These are phyloP conservation scores for Aurantiochytrium sp. DNA, from an alignment of 108 stramenopile species.

Conservation along the genomic window DNA sequence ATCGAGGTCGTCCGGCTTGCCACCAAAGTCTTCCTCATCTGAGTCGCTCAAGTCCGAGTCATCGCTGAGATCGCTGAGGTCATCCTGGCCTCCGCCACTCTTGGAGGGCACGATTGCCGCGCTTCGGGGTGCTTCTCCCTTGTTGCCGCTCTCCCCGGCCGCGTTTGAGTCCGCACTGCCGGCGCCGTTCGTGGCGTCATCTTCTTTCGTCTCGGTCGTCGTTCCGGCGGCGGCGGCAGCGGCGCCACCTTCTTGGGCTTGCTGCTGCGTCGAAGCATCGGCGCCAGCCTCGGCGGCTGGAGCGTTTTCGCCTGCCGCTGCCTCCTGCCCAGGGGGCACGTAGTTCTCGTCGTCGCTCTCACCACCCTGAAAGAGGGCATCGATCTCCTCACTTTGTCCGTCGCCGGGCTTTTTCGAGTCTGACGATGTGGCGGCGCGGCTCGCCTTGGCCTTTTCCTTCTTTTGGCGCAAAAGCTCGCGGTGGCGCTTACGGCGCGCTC, in stretches of 20 bases:
- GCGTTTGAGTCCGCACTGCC: too few relatives aligned
- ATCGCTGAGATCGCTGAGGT: not conserved
- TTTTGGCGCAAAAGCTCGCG: not conserved
- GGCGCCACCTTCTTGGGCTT: not conserved
- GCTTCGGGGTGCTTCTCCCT: too few relatives aligned
- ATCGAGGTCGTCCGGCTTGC: not conserved
- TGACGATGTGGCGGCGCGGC: not conserved
- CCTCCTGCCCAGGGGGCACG: not conserved
- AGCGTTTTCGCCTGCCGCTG: not conserved
- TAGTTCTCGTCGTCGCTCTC: not conserved
- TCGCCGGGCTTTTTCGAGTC: not conserved
- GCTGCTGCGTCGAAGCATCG: not conserved
- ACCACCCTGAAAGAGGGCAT: not conserved
- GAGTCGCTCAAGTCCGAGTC: not conserved
- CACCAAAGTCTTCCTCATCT: not conserved
- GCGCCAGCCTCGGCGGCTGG: not conserved
- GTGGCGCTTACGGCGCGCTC: not conserved
- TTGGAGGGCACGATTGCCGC: too few relatives aligned
- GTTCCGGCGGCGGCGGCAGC: not conserved
- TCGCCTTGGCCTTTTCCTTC: not conserved
- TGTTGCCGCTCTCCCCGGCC: too few relatives aligned
- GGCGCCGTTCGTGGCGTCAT: not conserved
- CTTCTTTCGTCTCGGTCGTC: not conserved
- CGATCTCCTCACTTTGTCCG: not conserved
- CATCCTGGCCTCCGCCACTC: too few relatives aligned